These are phyloP conservation scores for Aspergillus tanneri DNA, from an alignment of 2,329 filamentous ascomycete genomes.

Conservation along the genomic window DNA sequence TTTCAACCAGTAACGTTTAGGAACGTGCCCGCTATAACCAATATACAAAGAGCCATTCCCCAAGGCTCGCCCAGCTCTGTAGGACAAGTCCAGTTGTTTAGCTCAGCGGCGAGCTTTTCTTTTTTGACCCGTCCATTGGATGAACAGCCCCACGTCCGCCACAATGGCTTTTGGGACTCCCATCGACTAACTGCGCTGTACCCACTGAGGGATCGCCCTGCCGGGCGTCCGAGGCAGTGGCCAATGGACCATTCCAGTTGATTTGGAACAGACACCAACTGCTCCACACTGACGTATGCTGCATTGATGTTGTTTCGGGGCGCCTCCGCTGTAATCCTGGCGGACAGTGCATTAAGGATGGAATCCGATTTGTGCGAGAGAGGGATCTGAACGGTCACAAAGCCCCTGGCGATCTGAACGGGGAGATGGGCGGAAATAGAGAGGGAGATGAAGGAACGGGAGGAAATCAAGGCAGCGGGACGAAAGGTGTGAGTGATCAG, in stretches of 20 bases:
- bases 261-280: conserved; percentile 18
- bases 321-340: conserved; percentile 22
- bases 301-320: conserved; percentile 32
- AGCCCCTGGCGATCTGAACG: conserved; percentile 19
- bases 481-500: conserved; percentile 40
- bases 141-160: conserved; percentile 41
- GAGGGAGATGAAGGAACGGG: conserved; percentile 35
- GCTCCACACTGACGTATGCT: conserved; percentile 38
- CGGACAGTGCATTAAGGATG: conserved; percentile 19
- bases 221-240: conserved; percentile 39
- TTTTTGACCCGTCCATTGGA: conserved; percentile 31
- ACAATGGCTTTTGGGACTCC: conserved; percentile 39
- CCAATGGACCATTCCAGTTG: conserved; percentile 38
- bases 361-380: conserved; percentile 18
- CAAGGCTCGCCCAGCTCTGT: not conserved
- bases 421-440: conserved; percentile 30
- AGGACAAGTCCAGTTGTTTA: not conserved
- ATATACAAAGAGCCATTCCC: too few species aligned
- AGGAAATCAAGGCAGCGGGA: conserved; percentile 31
- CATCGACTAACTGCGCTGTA: conserved; percentile 39
- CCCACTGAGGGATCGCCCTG: conserved; percentile 37
- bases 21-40: too few species aligned
- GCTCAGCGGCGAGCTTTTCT: conserved; percentile 4
- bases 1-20: too few species aligned
- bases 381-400: conserved; percentile 37